Conservation (phyloP, 805 yeast species). For the Monosporozyma yasuniensis region DNA sequence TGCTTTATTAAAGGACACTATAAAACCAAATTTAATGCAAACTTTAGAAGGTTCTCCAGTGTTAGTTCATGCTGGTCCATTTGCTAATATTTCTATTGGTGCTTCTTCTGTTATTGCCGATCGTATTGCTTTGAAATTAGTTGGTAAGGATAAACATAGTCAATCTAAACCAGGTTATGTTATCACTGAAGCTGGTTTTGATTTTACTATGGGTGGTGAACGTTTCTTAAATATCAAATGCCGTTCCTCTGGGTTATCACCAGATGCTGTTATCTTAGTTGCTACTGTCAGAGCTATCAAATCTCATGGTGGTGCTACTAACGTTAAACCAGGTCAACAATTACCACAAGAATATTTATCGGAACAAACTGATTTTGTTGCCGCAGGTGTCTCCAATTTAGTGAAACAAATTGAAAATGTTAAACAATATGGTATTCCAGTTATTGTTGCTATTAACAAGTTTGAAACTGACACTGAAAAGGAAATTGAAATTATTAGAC, state of each 20-base stretch:
- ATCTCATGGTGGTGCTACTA: slow-evolving; percentile 95
- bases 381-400: slow-evolving; percentile 76
- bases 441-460: slow-evolving; percentile 87
- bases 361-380: slow-evolving; percentile 72
- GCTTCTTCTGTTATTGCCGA: slow-evolving; percentile 94
- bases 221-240: slow-evolving; percentile 93
- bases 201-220: slow-evolving; percentile 99
- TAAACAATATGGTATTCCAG: slow-evolving; percentile 77
- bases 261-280: slow-evolving; percentile 87
- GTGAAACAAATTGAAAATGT: slow-evolving; percentile 87
- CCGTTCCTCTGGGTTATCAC: slow-evolving; percentile 78
- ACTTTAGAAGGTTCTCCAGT: slow-evolving; percentile 97
- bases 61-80: slow-evolving; percentile 95
- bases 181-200: slow-evolving; percentile 97
- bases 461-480: slow-evolving; percentile 74
- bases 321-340: slow-evolving; percentile 86
- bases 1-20: slow-evolving; percentile 89
- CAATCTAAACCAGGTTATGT: slow-evolving; percentile 62
- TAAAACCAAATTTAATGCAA: slow-evolving; percentile 95
- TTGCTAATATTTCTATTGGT: slow-evolving; percentile 95
- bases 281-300: slow-evolving; percentile 96
- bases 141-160: slow-evolving; percentile 45
- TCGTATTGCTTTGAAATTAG: slow-evolving; percentile 81
- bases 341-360: slow-evolving; percentile 72
- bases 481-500: slow-evolving; percentile 71